Conservation (phyloP, 306 rosid genomes). For the Ziziphus jujuba region DNA sequence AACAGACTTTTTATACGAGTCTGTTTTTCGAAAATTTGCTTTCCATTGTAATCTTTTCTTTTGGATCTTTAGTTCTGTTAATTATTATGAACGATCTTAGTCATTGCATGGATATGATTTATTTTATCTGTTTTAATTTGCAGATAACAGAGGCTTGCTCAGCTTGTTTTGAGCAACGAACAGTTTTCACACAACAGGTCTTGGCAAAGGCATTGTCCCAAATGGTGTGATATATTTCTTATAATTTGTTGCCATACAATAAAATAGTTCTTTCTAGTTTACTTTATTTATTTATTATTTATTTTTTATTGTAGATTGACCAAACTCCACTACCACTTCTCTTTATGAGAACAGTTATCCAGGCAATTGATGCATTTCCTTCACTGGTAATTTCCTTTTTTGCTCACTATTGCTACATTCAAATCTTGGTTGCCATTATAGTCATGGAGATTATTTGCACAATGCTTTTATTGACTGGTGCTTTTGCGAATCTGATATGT, state of each 20-base stretch:
- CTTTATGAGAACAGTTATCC: slow-evolving; percentile 98
- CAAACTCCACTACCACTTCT: slow-evolving; percentile 96
- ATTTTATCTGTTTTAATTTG: slow-evolving; percentile 36
- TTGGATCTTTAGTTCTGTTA: too few species aligned
- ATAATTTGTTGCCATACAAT: slow-evolving; percentile 6
- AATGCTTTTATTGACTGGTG: neutral
- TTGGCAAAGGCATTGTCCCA: slow-evolving; percentile 92
- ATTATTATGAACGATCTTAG: neutral
- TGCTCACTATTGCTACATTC: neutral
- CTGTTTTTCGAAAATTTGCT: too few species aligned
- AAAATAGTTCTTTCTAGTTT: slow-evolving; percentile 6
- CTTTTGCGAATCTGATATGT: neutral
- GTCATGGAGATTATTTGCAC: neutral
- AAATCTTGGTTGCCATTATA: neutral
- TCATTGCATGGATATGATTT: slow-evolving; percentile 7
- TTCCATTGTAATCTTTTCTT: too few species aligned
- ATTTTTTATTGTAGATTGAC: slow-evolving; percentile 66
- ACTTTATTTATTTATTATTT: neutral
- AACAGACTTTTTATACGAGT: too few species aligned
- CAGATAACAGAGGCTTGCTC: slow-evolving; percentile 97
- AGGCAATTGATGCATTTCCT: slow-evolving; percentile 98
- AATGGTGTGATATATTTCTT: slow-evolving; percentile 51
- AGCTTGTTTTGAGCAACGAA: slow-evolving; percentile 98
- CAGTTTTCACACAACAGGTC: slow-evolving; percentile 98
- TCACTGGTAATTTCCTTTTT: slow-evolving; percentile 55